Evolutionary conservation across 495 filamentous ascomycete species (phyloP).

Genomic region (Monascus purpureus): DNA sequence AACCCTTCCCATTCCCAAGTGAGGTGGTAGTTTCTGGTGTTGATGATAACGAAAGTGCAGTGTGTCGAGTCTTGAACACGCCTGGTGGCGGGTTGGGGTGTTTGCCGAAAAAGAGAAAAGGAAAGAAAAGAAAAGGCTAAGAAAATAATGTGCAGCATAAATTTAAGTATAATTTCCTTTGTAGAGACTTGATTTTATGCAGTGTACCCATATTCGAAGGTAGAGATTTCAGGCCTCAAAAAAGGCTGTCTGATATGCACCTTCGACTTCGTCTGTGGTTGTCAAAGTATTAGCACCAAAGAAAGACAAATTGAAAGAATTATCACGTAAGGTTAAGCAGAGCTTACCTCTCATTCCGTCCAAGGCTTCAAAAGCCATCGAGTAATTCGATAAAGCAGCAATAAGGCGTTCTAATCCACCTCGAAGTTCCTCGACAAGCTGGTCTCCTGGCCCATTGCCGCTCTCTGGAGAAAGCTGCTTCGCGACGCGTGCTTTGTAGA

Average conservation of each 20-base stretch:
- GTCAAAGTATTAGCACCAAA: not conserved
- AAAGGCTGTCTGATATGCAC: conserved; percentile 33
- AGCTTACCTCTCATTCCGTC: conserved; percentile 46
- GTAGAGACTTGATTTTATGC: too few relatives aligned
- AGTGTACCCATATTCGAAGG: too few relatives aligned
- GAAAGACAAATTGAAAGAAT: not conserved
- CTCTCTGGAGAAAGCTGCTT: conserved; percentile 30
- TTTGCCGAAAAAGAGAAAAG: too few relatives aligned
- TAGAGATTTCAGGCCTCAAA: conserved; percentile 9
- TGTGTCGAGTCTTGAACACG: too few relatives aligned
- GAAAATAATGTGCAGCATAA: too few relatives aligned
- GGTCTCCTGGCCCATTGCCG: conserved; percentile 21
- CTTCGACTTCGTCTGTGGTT: conserved; percentile 27
- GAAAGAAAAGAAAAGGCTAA: too few relatives aligned
- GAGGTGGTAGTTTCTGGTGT: too few relatives aligned
- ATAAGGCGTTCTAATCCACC: conserved; percentile 38
- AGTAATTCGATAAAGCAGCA: conserved; percentile 39
- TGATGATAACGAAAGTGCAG: too few relatives aligned
- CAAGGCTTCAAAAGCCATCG: conserved; percentile 44
- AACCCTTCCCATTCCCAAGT: too few relatives aligned
- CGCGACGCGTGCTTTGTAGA: conserved; percentile 33
- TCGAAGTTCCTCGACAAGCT: conserved; percentile 38
- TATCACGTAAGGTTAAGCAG: not conserved
- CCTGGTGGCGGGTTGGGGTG: too few relatives aligned
- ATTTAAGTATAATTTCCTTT: too few relatives aligned